Base-by-base conservation (phyloP, 768 basidiomycete species). In the Macrolepiota fuliginosa region DNA sequence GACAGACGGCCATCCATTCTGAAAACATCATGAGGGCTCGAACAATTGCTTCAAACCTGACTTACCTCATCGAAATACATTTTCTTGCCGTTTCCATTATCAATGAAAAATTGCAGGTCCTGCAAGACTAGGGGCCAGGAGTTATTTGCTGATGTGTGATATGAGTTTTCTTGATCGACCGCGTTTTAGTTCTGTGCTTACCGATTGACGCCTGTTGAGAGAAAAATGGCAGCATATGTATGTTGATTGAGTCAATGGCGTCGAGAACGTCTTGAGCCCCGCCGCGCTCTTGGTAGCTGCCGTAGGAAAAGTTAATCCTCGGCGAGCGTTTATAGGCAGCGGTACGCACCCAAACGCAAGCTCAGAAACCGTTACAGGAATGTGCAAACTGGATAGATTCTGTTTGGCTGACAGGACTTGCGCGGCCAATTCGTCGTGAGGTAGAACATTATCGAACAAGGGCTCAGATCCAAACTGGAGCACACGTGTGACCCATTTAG, bases 1-100 rank as follows among this genome's bases (percentile, higher is more conserved):
- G 47, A 78, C 76, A 3, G 84, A 85, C 1, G 86, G 86, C 86
- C 86, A 88, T 37, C 86, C 86, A 68, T 87, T 86, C 85, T 87
- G 19, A 17, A 51, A 52, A 39, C 7, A n/a, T 46, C 7, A 32
- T 49, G 11, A 52, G 50, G 9, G 29, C 29, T 7, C 3, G 29
- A 32, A 32, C 29, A 3, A 32, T 7, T 3, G 3, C 7, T 32
- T 32, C 7, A 50, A 29, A 10, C 22, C 0, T 36, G 12, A 13
- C 78, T 15, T 17, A 82, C 86, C 76, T 87, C 82, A 64, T 80
- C 81, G 54, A 86, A 75, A 62, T 84, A 83, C 73, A 87, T 86
- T 69, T 88, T 87, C 76, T 88, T 87, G 4, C 81, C 83, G 15
- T 80, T 70, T 10, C 82, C 85, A 55, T 81, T 71, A 5, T 75